These are phyloP conservation scores for Phytopythium sindhum DNA, from an alignment of 352 stramenopile species.

Conservation along the genomic window DNA sequence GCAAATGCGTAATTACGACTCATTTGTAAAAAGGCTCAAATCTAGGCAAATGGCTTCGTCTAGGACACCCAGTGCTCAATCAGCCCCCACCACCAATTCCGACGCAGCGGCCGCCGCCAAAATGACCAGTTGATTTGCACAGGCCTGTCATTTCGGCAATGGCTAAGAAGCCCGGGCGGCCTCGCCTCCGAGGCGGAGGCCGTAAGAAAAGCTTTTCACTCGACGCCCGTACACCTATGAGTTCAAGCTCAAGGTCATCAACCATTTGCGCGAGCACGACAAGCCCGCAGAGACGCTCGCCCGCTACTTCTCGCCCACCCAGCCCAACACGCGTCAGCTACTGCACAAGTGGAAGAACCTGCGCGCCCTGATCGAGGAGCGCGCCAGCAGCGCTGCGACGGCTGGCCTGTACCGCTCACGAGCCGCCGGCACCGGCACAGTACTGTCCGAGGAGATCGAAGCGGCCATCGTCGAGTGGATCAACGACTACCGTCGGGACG, in stretches of 20 bases:
- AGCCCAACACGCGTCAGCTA: background rate
- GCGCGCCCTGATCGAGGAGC: background rate
- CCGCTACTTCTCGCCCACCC: background rate
- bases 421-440: background rate
- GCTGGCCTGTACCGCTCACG: background rate
- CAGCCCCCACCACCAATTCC: background rate
- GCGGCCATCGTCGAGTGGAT: background rate
- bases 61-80: background rate
- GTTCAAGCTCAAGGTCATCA: background rate
- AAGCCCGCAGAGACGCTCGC: background rate
- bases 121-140: background rate
- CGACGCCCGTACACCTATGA: background rate
- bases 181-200: background rate
- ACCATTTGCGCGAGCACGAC: background rate
- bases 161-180: background rate
- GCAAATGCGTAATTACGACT: background rate
- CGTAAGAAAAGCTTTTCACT: background rate
- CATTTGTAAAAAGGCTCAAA: background rate
- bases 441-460: background rate
- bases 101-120: no score
- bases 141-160: background rate
- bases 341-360: background rate
- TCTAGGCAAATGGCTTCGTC: background rate
- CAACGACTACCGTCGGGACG: background rate
- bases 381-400: background rate